Base-by-base conservation (phyloP, 495 filamentous ascomycete species). In the Melanomma pulvis-pyrius region DNA sequence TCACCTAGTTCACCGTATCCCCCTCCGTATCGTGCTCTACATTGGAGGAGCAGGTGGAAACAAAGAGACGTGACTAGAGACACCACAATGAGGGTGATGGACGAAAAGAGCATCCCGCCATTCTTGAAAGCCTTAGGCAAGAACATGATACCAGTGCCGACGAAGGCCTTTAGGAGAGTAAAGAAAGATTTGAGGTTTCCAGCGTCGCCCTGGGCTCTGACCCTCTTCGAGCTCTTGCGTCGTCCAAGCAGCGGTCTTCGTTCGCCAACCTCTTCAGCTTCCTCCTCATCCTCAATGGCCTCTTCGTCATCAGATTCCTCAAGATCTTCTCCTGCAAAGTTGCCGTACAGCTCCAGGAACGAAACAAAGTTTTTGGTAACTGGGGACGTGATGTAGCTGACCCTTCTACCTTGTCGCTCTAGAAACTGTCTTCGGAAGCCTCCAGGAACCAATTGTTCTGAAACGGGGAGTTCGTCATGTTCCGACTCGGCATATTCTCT, bases 241-340 rank as follows among this genome's bases (percentile, higher is more conserved):
- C 79, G 73, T 1, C 79, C 77, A 39, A 90, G 81, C 28, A 91
- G 78, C 1, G 87, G 85, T 57, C 74, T 65, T 25, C 60, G 32
- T 78, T 79, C 74, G 17, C 49, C 60, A 22, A 69, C 71, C 25
- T 77, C 76, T 34, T 77, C 78, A 19, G 71, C 71, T 34, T 71
- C 71, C 19, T 79, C 83, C 22, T 79, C 82, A 6, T 80, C 79
- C 2, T 80, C 80, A 11, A 75, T 74, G 22, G 78, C 81, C 53
- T 89, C 87, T 48, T 76, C 74, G 44, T 72, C 72, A 56, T 87
- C 86, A 0, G 84, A 83, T 49, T 90, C 88, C 2, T 77, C 83
- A 13, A 91, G 80, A 61, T 90, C 87, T 69, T 91, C 88, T 7
- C 88, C 88, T 0, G 88, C 88, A 71, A 91, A 91, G 52, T 81